These are phyloP conservation scores for Royoungia palumana DNA, from an alignment of 768 basidiomycete genomes.

Conservation along the genomic window DNA sequence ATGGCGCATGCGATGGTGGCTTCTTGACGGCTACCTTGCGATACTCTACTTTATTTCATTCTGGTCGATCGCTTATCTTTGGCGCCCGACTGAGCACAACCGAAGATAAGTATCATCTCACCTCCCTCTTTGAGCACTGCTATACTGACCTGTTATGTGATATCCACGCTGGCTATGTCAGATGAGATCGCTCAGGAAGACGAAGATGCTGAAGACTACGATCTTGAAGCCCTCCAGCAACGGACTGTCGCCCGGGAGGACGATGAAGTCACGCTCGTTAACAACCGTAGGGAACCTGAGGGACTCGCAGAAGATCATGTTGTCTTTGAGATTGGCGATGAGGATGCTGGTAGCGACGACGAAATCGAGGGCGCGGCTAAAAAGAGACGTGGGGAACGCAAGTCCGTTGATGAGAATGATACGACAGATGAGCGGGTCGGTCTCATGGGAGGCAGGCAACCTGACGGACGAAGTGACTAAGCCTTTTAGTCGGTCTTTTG, in stretches of 20 bases:
- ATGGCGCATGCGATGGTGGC: constrained; percentile 92
- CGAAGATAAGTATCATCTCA: constrained; percentile 61
- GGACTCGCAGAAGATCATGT: constrained; percentile 62
- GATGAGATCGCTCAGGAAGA: constrained; percentile 96
- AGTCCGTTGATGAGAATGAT: constrained; percentile 47
- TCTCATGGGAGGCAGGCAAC: constrained; percentile 47
- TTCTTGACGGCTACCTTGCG: constrained; percentile 92
- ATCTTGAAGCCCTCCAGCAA: constrained; percentile 69
- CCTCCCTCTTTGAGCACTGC: neutral
- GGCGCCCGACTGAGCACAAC: constrained; percentile 91
- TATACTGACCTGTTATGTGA: constrained; percentile 27
- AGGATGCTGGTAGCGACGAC: constrained; percentile 63
- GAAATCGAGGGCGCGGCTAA: constrained; percentile 52
- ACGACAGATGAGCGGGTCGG: constrained; percentile 59
- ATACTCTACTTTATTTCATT: constrained; percentile 86
- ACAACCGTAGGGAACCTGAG: constrained; percentile 48
- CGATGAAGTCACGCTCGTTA: constrained; percentile 71
- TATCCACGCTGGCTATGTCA: constrained; percentile 83
- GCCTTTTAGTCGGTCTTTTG: constrained; percentile 7
- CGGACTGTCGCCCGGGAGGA: constrained; percentile 53
- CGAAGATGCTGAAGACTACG: constrained; percentile 90
- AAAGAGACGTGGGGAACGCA: constrained; percentile 43
- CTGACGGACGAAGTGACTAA: constrained; percentile 37
- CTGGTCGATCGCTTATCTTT: constrained; percentile 77
- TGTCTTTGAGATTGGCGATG: constrained; percentile 90